Evolutionary conservation across 805 yeast genomes (phyloP).

Genomic region (Diddensiella caesifluorescens): DNA sequence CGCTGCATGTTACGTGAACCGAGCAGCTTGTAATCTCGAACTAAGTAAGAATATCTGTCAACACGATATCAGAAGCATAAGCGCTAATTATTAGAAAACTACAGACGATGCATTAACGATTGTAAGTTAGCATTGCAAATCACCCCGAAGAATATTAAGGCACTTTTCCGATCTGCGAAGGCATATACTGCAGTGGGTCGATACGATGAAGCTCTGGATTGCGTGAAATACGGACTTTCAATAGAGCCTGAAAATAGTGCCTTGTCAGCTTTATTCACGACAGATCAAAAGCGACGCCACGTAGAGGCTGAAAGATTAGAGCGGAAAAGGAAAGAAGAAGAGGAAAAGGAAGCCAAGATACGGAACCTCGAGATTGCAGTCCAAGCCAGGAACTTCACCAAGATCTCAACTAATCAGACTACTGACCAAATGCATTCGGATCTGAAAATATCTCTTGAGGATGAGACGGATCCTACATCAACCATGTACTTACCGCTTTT

Average conservation of each 20-base stretch:
- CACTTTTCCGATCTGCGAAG: constrained; percentile 76
- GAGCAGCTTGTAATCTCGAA: constrained; percentile 90
- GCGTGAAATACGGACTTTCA: constrained; percentile 58
- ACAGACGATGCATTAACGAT: constrained; percentile 79
- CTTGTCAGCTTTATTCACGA: constrained; percentile 36
- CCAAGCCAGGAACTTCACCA: constrained; percentile 50
- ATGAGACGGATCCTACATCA: constrained; percentile 44
- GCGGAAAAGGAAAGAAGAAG: constrained; percentile 21
- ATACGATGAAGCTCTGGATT: constrained; percentile 64
- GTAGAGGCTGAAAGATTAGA: constrained; percentile 34
- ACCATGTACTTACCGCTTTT: constrained; percentile 78
- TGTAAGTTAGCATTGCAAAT: constrained; percentile 62
- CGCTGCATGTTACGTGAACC: constrained; percentile 63
- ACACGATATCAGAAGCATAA: neutral
- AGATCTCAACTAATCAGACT: constrained; percentile 47
- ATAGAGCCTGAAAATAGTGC: constrained; percentile 58
- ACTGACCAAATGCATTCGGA: constrained; percentile 44
- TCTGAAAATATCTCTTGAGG: constrained; percentile 23
- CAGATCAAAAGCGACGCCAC: constrained; percentile 25
- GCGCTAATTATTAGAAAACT: constrained; percentile 43
- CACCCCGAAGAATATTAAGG: constrained; percentile 73
- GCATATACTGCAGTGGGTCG: constrained; percentile 68
- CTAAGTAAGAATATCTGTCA: constrained; percentile 32
- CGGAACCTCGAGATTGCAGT: constrained; percentile 54
- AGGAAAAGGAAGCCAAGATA: constrained; percentile 33